Evolutionary conservation across 1,284 basidiomycete genomes (phyloP).

Genomic region (Salmacisia buchloeana): DNA sequence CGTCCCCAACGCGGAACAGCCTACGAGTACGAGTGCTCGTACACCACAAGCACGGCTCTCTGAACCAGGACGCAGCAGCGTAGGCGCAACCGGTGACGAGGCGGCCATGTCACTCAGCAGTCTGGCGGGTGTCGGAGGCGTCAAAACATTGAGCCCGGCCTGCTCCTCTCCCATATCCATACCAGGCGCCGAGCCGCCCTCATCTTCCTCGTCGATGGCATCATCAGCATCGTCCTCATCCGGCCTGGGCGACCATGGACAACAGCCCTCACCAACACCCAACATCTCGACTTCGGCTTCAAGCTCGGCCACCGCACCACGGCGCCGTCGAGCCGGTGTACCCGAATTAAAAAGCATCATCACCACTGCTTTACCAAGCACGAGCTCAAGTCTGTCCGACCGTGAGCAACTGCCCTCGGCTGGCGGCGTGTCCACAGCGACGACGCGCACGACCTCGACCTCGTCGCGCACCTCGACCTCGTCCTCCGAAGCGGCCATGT

Average conservation of each 20-base stretch:
- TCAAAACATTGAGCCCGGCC: background rate
- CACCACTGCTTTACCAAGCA: background rate
- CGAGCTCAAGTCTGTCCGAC: background rate
- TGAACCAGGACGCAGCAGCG: too few relatives aligned
- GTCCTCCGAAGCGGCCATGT: conserved; percentile 30
- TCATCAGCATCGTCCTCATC: background rate
- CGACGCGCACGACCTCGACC: background rate
- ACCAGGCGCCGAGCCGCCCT: background rate
- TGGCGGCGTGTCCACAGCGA: background rate
- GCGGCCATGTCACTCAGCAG: background rate
- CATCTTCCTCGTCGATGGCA: background rate
- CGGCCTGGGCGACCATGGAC: background rate
- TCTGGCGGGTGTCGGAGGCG: background rate
- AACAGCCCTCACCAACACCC: too few relatives aligned
- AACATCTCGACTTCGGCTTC: background rate
- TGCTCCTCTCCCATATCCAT: background rate
- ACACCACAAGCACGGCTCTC: too few relatives aligned
- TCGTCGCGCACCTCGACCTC: conserved; percentile 28
- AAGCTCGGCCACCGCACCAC: too few relatives aligned
- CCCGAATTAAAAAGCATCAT: too few relatives aligned
- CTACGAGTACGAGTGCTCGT: too few relatives aligned
- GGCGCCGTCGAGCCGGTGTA: too few relatives aligned
- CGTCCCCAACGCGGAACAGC: too few relatives aligned
- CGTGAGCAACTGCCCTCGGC: background rate
- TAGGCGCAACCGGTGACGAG: background rate